Evolutionary conservation across 106 monocot species (phyloP), one percentile per base, ranked within the genome.

Genomic region (Vanilla planifolia): DNA sequence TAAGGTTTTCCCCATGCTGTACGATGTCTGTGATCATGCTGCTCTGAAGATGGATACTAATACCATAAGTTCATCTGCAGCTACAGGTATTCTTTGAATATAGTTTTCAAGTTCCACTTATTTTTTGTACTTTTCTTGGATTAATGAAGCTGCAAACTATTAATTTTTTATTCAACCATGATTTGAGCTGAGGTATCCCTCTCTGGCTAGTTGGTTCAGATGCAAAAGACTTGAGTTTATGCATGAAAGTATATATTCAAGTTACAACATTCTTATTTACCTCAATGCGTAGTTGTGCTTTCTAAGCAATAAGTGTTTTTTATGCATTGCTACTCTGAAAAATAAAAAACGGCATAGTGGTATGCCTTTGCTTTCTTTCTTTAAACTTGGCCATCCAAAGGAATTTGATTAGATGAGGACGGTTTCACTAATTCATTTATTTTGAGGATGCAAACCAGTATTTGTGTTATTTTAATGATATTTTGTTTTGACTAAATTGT

Each of bases 1-100:
- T 52, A 73, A 30, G 32, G 73, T 76, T 15, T 81, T 88, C 71
- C 92, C 84, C 3, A 66, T 88, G 58, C 66, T 92, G 61, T 67
- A 73, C 67, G 84, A 79, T 45, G 60, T 76, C 22, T 81, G 74
- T 70, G 57, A 65, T 55, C 69, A 78, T 67, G 70, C 61, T 27
- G 32, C 9, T 65, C 55, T 59, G 43, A 53, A 48, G 48, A 28
- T 41, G 16, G 76, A 55, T 63, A 25, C 51, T 51, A 20, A 51
- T 68, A 33, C 60, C 10, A 33, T 10, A 32, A 65, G 21, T 40
- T 35, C 55, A 48, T 8, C 33, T 55, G 29, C 24, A 21, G 58
- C n/a, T 19, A 43, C 75, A 73, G 82, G 87, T 82, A 70, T 37
- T 30, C 32, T 22, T 20, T 20, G 46, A 28, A 46, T 21, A 24